Base-by-base conservation (phyloP, 768 basidiomycete genomes). In the Pisolithus tinctorius region DNA sequence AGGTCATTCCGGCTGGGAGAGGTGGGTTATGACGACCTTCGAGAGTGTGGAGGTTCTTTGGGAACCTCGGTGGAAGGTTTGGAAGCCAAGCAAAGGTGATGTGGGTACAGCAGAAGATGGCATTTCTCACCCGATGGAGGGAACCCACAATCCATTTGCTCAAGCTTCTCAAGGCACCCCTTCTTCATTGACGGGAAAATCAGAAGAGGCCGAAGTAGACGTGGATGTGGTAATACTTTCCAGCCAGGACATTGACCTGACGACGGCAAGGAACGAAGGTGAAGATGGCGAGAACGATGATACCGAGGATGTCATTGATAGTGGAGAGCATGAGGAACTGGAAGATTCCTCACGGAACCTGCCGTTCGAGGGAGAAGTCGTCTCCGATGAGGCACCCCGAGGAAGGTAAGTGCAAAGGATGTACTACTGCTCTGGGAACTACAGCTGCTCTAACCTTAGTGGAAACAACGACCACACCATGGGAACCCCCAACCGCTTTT, bases 31-130 rank as follows among this genome's bases (percentile, higher is more conserved):
- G 83, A 87, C 92, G 6, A 81, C 87, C 0, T 97, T 96, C 60
- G 86, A 96, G 69, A 94, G 93, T 58, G 74, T 88, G 25, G 88
- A 94, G 68, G 86, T 83, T 1, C 74, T 93, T 9, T 96, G 93
- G 93, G 83, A 87, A 42, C 68, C 76, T 34, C 57, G 73, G 49
- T 78, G 74, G 64, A 81, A 69, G 62, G 71, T 70, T 9, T 86
- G 86, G 84, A 79, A 66, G 60, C 81, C 84, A 20, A 48, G 37
- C 14, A 46, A 8, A 25, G 45, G 49, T 1, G 48, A 41, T 25
- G 30, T 50, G 4, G 49, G 55, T 9, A 61, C 63, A 25, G 59
- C 64, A 26, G 60, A 64, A 23, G 61, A 68, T 11, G 41, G 54
- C 14, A 63, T 63, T 34, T 61, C 69, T 23, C 31, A 23, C 17